Base-by-base conservation (phyloP, 768 basidiomycete species). In the Lentinula boryana region DNA sequence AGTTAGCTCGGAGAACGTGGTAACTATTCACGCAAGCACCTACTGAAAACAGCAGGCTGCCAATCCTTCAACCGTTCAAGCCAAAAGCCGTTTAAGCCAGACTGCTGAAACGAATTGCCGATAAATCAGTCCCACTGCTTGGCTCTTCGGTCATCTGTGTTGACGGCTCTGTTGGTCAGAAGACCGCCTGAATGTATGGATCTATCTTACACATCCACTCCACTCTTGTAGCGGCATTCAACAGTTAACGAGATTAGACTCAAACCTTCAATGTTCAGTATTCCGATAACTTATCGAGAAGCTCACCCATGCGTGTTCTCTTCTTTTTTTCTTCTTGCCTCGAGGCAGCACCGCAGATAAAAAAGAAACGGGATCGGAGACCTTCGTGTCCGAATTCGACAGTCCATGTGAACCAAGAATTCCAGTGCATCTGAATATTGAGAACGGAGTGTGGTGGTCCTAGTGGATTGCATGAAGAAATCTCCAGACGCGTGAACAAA, bases 301-400 rank as follows among this genome's bases (percentile, higher is more conserved):
- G 31, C 36, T 33, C 31, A n/a, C 51, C 51, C 35, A n/a, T 8
- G 36, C 2, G 36, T 38, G 36, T 38, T 38, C 36, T 38, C 13
- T 13, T 9, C 7, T 27, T 18, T 32, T 23, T 16, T 27, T n/a
- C 6, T 21, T 33, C 36, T 53, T 13, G 31, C 54, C 54, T 56
- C 54, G 54, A 56, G 54, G 54, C 54, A 56, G 54, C 54, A 56
- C 54, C 10, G n/a, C 38, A 56, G 50, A 32, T 51, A 35, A 27
- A 51, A 13, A 32, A n/a, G n/a, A 51, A n/a, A 9, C 50, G 31
- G 50, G 50, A 51, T 32, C 50, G 33, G 33, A 51, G 8, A 7
- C 16, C 16, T 15, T 33, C 31, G 31, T 35, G 32, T 51, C 46
- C 46, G 46, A n/a, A 15, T 43, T 43, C 41, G 13, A 43, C 41